phyloP scores from a whole-genome alignment of 148 eudicot genomes.

The Selenicereus undatus region DNA sequence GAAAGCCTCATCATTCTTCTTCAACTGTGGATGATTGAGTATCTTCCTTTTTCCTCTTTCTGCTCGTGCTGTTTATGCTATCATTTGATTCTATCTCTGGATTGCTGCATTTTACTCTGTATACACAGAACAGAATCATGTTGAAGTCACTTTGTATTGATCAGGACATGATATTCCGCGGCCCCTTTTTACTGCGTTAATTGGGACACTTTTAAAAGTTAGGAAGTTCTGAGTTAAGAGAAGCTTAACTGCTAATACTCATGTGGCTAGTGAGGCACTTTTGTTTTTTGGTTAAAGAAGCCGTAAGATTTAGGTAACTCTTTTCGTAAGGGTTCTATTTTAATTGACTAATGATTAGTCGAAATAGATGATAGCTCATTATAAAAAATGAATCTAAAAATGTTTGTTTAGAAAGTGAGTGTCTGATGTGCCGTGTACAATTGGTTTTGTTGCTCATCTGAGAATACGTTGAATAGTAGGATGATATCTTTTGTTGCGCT shows the following conservation, averaged over 20 bases:
- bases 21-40: neutral
- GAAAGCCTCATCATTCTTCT: neutral
- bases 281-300: too few relatives aligned
- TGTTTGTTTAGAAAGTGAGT: too few relatives aligned
- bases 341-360: neutral
- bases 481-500: too few relatives aligned
- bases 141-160: neutral
- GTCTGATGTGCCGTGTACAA: too few relatives aligned
- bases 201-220: neutral
- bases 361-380: too few relatives aligned
- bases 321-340: neutral
- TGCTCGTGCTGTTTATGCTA: neutral
- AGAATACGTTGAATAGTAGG: too few relatives aligned
- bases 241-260: neutral
- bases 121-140: neutral
- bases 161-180: neutral
- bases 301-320: neutral
- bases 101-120: too few relatives aligned
- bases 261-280: too few relatives aligned
- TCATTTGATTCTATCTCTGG: neutral
- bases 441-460: too few relatives aligned
- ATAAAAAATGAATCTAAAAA: too few relatives aligned
- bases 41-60: neutral
- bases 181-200: slow-evolving; percentile 1
- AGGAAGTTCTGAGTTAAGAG: neutral